Evolutionary conservation across 176 grass and related monocot genomes (phyloP), one percentile per base, ranked within the genome.

Genomic region (Bromus sterilis): DNA sequence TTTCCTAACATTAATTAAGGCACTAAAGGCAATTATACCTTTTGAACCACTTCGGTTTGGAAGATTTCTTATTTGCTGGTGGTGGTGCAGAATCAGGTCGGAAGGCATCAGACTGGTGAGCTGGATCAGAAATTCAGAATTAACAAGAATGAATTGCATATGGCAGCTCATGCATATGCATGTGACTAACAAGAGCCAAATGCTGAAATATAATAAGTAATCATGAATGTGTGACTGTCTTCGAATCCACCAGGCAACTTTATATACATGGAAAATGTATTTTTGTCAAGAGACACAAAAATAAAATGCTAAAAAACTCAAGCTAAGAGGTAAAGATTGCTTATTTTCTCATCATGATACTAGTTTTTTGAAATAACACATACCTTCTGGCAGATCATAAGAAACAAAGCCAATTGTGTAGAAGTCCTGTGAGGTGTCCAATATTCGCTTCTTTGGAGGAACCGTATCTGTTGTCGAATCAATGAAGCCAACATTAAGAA

Each of bases 1-100:
- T 66, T 73, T 56, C 56, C 66, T 74, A 74, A 56, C 44, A 57
- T 13, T n/a, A n/a, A n/a, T n/a, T 30, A 29, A 41, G n/a, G 35
- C 25, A 55, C 13, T 16, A 78, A n/a, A 59, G 56, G 10, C 2
- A 76, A 43, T 8, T 56, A 88, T 83, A 99, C 76, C 88, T 75
- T 84, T 99, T 99, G 59, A 99, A 84, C 97, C 93, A 99, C 78
- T 99, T 99, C n/a, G 97, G 97, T 76, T 69, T 99, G 28, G 83
- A 70, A 30, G 93, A 74, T 86, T 99, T 96, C 77, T 95, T 99
- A 74, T 62, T 80, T 84, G 86, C 40, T 53, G 41, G 1, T 82
- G 85, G 65, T 82, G 85, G 87, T 63, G 63, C 82, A 90, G 69
- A 76, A 80, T 89, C 82, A 74, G 89, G 77, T 55, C 78, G 86